Conservation (phyloP, 73 alveolate species). For the Effrenium voratum region DNA sequence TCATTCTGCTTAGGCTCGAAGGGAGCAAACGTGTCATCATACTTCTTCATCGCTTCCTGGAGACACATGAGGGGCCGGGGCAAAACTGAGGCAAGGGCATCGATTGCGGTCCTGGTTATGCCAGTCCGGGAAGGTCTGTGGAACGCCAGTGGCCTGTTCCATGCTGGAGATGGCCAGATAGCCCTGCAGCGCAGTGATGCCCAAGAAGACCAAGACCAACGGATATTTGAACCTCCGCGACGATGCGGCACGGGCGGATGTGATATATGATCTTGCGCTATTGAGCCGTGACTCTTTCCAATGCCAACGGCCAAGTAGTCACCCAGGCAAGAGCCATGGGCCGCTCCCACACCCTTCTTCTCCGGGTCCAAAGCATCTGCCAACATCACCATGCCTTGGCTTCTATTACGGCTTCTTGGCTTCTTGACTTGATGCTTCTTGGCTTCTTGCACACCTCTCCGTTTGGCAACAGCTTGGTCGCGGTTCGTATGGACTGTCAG, state of each 20-base stretch:
- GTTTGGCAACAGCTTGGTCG: not conserved
- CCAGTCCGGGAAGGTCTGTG: conserved; percentile 86
- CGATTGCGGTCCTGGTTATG: conserved; percentile 44
- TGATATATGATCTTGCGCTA: not conserved
- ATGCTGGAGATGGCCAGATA: conserved; percentile 34
- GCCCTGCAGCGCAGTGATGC: conserved; percentile 40
- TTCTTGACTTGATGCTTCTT: not conserved
- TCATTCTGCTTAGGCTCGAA: not conserved
- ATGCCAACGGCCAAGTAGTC: conserved; percentile 23
- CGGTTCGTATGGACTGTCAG: not conserved
- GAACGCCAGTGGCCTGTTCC: conserved; percentile 62
- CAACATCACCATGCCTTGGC: conserved; percentile 64
- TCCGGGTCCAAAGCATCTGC: conserved; percentile 83
- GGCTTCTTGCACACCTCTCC: not conserved
- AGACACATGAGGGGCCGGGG: not conserved
- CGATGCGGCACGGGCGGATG: not conserved
- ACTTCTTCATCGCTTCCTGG: conserved; percentile 52
- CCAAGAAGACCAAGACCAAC: conserved; percentile 35
- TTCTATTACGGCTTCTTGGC: not conserved
- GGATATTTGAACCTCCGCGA: conserved; percentile 58
- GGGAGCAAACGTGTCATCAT: conserved; percentile 20
- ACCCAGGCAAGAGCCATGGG: conserved; percentile 43
- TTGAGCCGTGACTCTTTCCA: not conserved
- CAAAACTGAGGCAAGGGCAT: not conserved
- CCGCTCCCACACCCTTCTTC: conserved; percentile 90